Evolutionary conservation across 2,329 filamentous ascomycete genomes (phyloP).

Genomic region (Penicillium sp.): DNA sequence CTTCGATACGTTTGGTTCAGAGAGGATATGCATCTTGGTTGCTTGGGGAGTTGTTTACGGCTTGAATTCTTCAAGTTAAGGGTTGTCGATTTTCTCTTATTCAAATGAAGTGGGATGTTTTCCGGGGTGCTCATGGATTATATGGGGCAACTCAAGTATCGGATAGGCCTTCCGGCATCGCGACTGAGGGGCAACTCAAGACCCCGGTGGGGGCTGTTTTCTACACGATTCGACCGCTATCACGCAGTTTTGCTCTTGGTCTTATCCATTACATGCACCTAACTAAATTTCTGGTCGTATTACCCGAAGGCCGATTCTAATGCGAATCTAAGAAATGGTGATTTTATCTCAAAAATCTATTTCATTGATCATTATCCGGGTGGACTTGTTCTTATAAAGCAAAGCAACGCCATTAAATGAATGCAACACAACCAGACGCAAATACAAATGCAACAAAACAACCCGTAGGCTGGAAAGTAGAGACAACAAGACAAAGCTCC

Average conservation of each 20-base stretch:
- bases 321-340: not conserved
- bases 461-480: slow-evolving; percentile 4
- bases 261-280: not conserved
- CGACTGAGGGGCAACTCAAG: slow-evolving; percentile 4
- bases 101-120: not conserved
- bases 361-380: slow-evolving; percentile 21
- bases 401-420: slow-evolving; percentile 10
- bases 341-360: not conserved
- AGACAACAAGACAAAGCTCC: not conserved
- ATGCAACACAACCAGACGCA: slow-evolving; percentile 26
- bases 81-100: not conserved
- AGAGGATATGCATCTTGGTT: slow-evolving; percentile 36
- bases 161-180: slow-evolving; percentile 5
- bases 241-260: not conserved
- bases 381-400: not conserved
- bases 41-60: not conserved
- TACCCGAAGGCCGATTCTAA: not conserved
- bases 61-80: not conserved
- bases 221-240: not conserved
- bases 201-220: not conserved
- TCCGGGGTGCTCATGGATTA: not conserved
- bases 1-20: slow-evolving; percentile 34
- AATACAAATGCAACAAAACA: slow-evolving; percentile 18
- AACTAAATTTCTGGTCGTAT: not conserved
- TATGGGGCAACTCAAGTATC: not conserved